A percentile compares a stretch with the other conserved stretches of the same genome.
These are phyloP conservation scores for Pavlovales sp. DNA, from an alignment of 208 protist genomes.

Conservation along the genomic window DNA sequence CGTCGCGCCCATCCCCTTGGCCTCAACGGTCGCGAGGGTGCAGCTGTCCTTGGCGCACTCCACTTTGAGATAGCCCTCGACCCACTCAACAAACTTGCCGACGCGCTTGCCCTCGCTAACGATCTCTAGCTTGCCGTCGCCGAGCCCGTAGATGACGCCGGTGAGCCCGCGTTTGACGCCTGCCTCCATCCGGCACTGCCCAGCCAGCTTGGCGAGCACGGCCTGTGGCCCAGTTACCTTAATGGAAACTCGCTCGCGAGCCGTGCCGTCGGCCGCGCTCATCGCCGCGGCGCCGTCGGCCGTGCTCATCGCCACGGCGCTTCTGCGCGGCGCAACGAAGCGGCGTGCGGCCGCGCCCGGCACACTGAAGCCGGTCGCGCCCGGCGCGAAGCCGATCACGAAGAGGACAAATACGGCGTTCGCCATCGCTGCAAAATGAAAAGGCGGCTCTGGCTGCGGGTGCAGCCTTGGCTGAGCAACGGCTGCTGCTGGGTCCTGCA, in stretches of 20 bases:
- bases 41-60: not conserved
- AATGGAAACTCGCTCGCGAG: not conserved
- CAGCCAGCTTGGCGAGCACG: not conserved
- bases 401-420: too few species aligned
- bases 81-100: not conserved
- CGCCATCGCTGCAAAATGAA: too few species aligned
- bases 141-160: conserved; percentile 5
- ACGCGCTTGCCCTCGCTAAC: conserved; percentile 14
- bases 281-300: too few species aligned
- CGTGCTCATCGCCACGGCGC: too few species aligned
- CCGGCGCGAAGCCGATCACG: too few species aligned
- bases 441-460: too few species aligned
- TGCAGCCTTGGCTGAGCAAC: too few species aligned
- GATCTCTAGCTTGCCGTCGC: not conserved
- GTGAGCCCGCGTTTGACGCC: not conserved
- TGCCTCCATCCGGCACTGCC: not conserved
- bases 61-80: not conserved
- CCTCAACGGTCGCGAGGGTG: not conserved
- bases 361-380: too few species aligned
- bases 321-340: too few species aligned
- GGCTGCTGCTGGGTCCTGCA: too few species aligned
- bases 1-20: not conserved
- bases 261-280: too few species aligned
- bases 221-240: not conserved
- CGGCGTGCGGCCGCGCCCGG: too few species aligned